Base-by-base conservation (phyloP, 164 flowering plant genomes). In the Aristolochia fimbriata region DNA sequence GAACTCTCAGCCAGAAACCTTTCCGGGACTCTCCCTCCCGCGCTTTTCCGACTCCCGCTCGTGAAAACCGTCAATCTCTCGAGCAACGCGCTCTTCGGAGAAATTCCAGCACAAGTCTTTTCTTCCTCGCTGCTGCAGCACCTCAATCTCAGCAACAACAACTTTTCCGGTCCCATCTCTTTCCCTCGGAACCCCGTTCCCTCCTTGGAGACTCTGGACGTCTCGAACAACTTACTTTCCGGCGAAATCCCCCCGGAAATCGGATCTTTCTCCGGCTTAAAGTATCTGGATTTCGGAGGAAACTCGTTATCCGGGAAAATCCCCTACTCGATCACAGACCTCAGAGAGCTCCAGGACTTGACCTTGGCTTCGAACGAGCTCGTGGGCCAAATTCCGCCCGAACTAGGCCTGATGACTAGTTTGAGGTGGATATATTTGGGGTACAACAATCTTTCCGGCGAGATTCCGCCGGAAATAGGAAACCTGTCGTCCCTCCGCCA, bases 71-170 rank as follows among this genome's bases (percentile, higher is more conserved):
- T 88, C 45, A 70, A 91, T 57, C 80, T 91, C 49, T 83, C 91
- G 1, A 51, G 62, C 66, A 91, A 88, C 58, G 73, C 75, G 43
- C 64, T 91, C 27, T 64, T 64, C 21, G 93, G 91, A 0, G 66
- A 71, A 25, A 63, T 90, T 53, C 89, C 95, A 2, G 4, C 2
- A 0, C 70, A 71, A 17, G 23, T 71, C 3, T 79, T 72, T 23
- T 68, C 56, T 57, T 19, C 52, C 14, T 5, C 62, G 0, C 70
- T 83, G 0, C 84, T 91, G 13, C 73, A 64, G 15, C 46, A 64
- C 59, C 83, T 91, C 61, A 91, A 91, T 62, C 80, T 91, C 12
- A 87, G 89, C 67, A 85, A 87, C 59, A 87, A 87, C 67, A 85
- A 87, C 61, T 70, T 87, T 59, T 78, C 88, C 0, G 91, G 95